Evolutionary conservation across 1,139 yeast genomes (phyloP).

Genomic region (Saccharomyces hybrid): DNA sequence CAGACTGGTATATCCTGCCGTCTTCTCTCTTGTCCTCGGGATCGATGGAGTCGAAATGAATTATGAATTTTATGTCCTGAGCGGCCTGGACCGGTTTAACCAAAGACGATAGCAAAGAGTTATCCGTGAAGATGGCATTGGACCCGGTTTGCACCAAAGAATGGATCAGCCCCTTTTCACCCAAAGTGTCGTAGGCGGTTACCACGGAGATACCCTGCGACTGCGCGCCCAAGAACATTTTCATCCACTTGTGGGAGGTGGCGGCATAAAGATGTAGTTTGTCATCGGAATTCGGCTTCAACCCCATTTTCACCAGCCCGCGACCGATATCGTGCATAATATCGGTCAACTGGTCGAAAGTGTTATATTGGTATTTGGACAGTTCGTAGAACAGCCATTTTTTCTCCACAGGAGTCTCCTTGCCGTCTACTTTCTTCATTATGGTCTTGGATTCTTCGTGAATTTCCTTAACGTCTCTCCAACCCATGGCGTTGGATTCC

Average conservation of each 20-base stretch:
- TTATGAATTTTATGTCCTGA: constrained; percentile 52
- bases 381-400: constrained; percentile 83
- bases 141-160: constrained; percentile 79
- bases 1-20: constrained; percentile 51
- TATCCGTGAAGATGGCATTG: constrained; percentile 74
- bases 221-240: constrained; percentile 68
- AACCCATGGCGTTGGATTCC: constrained; percentile 56
- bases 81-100: constrained; percentile 67
- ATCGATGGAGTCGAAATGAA: constrained; percentile 60
- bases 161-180: constrained; percentile 84
- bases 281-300: constrained; percentile 54
- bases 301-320: constrained; percentile 69
- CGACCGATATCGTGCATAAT: constrained; percentile 54
- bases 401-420: constrained; percentile 61
- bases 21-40: constrained; percentile 55
- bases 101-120: constrained; percentile 56
- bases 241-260: constrained; percentile 86
- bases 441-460: constrained; percentile 71
- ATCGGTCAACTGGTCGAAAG: constrained; percentile 50
- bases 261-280: constrained; percentile 78
- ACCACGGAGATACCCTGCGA: constrained; percentile 80
- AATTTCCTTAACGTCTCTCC: constrained; percentile 67
- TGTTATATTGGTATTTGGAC: constrained; percentile 59
- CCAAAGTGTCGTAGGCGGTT: constrained; percentile 95
- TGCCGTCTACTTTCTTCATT: constrained; percentile 70